A percentile compares a stretch with the other conserved stretches of the same genome.
Conservation (phyloP, 2,329 filamentous ascomycete species). For the Aspergillus sclerotialis region DNA sequence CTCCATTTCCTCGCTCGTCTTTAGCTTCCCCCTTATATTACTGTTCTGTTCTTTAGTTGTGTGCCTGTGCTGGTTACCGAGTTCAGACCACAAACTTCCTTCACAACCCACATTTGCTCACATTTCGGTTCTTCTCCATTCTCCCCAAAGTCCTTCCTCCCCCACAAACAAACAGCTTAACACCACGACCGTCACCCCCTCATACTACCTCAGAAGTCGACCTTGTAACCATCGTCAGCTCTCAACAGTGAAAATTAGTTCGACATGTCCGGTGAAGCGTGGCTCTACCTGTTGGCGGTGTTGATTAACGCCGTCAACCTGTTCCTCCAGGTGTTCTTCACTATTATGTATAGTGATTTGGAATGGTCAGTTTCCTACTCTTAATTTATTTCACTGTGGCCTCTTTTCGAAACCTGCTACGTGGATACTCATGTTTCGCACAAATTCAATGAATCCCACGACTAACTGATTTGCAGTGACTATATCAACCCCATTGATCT, state of each 20-base stretch:
- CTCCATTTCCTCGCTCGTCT: neutral
- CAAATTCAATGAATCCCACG: no score
- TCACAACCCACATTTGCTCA: slow-evolving; percentile 1
- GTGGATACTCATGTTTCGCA: no score
- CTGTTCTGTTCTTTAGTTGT: slow-evolving; percentile 1
- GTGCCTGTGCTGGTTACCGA: neutral
- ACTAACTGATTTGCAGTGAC: slow-evolving; percentile 74
- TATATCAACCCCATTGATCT: slow-evolving; percentile 99
- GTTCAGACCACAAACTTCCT: neutral
- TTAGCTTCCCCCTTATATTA: neutral
- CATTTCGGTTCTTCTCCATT: slow-evolving; percentile 4
- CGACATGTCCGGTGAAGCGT: slow-evolving; percentile 90
- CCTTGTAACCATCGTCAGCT: no score
- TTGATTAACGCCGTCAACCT: slow-evolving; percentile 99
- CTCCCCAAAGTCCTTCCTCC: slow-evolving; percentile 5
- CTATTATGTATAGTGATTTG: slow-evolving; percentile 99
- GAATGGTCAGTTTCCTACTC: slow-evolving; percentile 73
- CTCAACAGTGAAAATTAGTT: no score
- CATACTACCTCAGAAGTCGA: no score
- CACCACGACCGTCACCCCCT: no score
- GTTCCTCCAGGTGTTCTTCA: slow-evolving; percentile 99
- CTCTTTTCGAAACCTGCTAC: no score
- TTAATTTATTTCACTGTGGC: neutral
- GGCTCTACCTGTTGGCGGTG: slow-evolving; percentile 95
- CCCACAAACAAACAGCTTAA: slow-evolving; percentile 1